Evolutionary conservation across 768 basidiomycete species (phyloP).

Genomic region (Coprinopsis sp.): DNA sequence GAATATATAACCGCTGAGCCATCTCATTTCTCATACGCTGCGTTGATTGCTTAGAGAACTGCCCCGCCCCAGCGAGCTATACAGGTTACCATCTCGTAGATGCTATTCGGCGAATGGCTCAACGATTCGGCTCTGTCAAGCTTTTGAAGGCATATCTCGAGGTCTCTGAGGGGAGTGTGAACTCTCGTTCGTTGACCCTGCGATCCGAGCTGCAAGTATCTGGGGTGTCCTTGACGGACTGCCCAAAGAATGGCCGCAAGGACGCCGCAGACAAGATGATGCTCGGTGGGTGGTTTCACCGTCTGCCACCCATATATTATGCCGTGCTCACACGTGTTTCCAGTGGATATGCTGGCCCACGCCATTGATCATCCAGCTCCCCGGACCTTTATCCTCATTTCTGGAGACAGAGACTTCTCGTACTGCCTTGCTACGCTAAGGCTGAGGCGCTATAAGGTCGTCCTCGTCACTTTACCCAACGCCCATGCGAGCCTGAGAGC

Average conservation of each 20-base stretch:
- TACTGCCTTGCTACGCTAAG: constrained; percentile 56
- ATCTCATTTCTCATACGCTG: constrained; percentile 1
- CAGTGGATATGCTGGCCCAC: constrained; percentile 25
- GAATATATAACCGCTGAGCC: neutral
- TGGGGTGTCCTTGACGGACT: constrained; percentile 40
- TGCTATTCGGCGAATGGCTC: constrained; percentile 41
- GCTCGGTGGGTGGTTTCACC: constrained; percentile 29
- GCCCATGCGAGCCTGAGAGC: constrained; percentile 44
- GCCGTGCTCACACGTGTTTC: neutral
- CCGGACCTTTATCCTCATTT: constrained; percentile 54
- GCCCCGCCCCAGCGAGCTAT: constrained; percentile 28
- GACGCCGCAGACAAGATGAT: constrained; percentile 50
- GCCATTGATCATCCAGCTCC: constrained; percentile 46
- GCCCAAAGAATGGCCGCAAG: constrained; percentile 31
- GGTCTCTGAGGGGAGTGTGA: constrained; percentile 29
- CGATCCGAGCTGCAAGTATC: constrained; percentile 44
- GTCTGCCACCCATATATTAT: constrained; percentile 3
- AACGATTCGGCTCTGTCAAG: constrained; percentile 41
- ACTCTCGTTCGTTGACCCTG: constrained; percentile 13
- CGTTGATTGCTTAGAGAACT: constrained; percentile 28
- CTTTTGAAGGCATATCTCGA: constrained; percentile 54
- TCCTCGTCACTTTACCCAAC: constrained; percentile 42
- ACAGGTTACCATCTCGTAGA: constrained; percentile 40
- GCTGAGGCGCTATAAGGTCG: constrained; percentile 46
- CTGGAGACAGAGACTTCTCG: constrained; percentile 62